Evolutionary conservation across 2,329 filamentous ascomycete species (phyloP).

Genomic region (Fusarium transvaalense): DNA sequence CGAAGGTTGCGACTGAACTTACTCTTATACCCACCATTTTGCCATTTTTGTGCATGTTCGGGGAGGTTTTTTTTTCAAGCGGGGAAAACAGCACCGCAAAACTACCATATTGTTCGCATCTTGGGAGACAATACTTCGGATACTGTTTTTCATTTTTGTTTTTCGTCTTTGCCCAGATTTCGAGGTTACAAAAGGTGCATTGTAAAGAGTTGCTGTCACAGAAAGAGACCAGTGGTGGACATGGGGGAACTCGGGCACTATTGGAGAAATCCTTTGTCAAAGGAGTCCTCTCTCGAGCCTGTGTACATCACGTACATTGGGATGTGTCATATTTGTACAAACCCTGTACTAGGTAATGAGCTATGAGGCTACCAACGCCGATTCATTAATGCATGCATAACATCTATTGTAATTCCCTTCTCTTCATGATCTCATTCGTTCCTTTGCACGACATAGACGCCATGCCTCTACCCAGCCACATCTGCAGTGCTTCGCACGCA

Average conservation of each 20-base stretch:
- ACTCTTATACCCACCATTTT: slow-evolving; percentile 22
- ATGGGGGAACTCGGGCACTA: slow-evolving; percentile 5
- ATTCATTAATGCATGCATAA: slow-evolving; percentile 33
- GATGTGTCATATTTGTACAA: slow-evolving; percentile 31
- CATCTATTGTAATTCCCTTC: slow-evolving; percentile 6
- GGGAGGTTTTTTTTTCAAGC: background rate
- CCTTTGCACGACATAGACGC: slow-evolving; percentile 4
- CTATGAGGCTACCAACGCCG: slow-evolving; percentile 27
- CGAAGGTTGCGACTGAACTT: slow-evolving; percentile 6
- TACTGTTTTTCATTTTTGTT: background rate
- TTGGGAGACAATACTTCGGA: background rate
- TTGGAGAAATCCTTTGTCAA: background rate
- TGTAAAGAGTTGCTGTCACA: slow-evolving; percentile 3
- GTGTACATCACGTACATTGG: background rate
- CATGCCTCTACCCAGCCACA: slow-evolving; percentile 2
- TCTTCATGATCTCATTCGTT: slow-evolving; percentile 17
- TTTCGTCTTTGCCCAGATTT: slow-evolving; percentile 1
- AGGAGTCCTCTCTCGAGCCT: background rate
- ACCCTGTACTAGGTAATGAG: slow-evolving; percentile 18
- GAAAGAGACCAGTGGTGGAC: slow-evolving; percentile 3
- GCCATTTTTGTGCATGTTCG: background rate
- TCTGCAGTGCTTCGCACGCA: background rate
- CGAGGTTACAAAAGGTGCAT: slow-evolving; percentile 4
- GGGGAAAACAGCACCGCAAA: slow-evolving; percentile 33
- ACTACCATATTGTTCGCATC: slow-evolving; percentile 7